Evolutionary conservation across 495 filamentous ascomycete genomes (phyloP).

Genomic region (Staphylotrichum tortipilum): DNA sequence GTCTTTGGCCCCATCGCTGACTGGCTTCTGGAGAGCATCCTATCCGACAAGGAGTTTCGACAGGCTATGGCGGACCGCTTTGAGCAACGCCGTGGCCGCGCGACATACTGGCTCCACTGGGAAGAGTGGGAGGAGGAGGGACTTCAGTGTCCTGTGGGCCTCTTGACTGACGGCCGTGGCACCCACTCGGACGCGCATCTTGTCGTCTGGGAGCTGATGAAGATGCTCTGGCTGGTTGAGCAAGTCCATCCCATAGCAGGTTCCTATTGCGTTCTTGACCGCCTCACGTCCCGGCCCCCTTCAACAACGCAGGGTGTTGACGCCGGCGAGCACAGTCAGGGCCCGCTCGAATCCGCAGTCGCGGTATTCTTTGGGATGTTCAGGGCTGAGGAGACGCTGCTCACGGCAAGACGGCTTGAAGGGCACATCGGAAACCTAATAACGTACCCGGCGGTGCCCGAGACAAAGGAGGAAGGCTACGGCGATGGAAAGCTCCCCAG

Average conservation of each 20-base stretch:
- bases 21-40: too few relatives aligned
- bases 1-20: too few relatives aligned
- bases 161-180: not conserved
- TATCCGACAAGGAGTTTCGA: too few relatives aligned
- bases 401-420: not conserved
- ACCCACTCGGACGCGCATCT: not conserved
- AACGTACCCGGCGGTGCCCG: not conserved
- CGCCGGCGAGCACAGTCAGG: not conserved
- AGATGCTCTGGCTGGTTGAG: not conserved
- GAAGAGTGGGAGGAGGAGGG: too few relatives aligned
- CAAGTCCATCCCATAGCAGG: too few relatives aligned
- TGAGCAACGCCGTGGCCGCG: too few relatives aligned
- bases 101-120: too few relatives aligned
- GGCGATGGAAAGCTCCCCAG: not conserved
- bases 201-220: not conserved
- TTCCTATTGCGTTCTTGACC: not conserved
- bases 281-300: not conserved
- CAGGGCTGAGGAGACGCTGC: not conserved
- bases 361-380: not conserved
- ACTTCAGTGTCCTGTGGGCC: not conserved
- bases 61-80: too few relatives aligned
- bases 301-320: not conserved
- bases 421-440: not conserved
- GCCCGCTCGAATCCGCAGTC: not conserved
- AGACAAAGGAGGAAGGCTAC: not conserved